These are phyloP conservation scores for Acer saccharum DNA, from an alignment of 345 rosid genomes.

Conservation along the genomic window DNA sequence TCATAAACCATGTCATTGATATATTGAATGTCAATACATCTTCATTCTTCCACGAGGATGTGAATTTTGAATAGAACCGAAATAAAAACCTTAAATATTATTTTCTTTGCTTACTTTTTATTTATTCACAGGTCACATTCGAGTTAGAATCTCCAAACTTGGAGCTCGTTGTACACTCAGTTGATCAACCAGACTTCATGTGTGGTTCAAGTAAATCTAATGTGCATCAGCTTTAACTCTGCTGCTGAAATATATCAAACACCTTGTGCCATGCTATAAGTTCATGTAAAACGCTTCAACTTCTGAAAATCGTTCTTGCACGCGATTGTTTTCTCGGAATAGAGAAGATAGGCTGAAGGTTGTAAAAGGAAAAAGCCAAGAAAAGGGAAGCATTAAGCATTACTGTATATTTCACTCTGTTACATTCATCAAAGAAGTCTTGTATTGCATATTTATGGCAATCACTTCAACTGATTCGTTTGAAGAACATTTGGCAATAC, in stretches of 20 bases:
- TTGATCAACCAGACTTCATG: constrained; percentile 54
- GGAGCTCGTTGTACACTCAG: constrained; percentile 49
- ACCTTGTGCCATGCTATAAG: background rate
- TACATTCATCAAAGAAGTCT: too few species aligned
- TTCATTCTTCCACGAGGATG: background rate
- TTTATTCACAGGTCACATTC: constrained; percentile 53
- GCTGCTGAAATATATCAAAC: background rate
- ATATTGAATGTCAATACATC: background rate
- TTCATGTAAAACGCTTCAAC: background rate
- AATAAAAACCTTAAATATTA: background rate
- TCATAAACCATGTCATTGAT: background rate
- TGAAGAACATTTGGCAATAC: too few species aligned
- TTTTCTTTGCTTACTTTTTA: background rate
- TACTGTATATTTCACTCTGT: too few species aligned
- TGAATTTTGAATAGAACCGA: background rate
- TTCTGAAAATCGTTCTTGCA: background rate
- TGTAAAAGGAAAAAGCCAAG: too few species aligned
- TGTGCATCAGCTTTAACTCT: constrained; percentile 39
- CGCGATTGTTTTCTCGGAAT: background rate
- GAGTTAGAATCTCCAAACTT: constrained; percentile 68
- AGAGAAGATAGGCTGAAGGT: too few species aligned
- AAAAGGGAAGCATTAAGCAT: too few species aligned
- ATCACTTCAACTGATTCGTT: too few species aligned
- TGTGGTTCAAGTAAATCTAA: constrained; percentile 50
- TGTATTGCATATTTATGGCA: too few species aligned